A percentile compares a stretch with the other conserved stretches of the same genome.
Conservation (phyloP, 352 stramenopile genomes). For the Phytopythium vexans region DNA sequence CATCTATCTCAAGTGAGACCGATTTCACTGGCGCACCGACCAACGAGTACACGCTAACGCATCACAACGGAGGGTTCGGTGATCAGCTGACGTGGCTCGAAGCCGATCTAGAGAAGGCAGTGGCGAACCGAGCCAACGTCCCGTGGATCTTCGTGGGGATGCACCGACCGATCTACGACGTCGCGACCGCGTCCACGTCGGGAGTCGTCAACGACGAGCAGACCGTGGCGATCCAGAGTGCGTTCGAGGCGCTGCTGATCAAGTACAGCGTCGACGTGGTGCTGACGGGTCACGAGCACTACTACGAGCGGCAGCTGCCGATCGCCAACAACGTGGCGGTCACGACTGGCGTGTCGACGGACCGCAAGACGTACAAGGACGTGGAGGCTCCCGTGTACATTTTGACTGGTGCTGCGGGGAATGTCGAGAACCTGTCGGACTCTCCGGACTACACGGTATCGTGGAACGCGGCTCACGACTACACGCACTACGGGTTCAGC, state of each 20-base stretch:
- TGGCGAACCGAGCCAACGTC: slow-evolving; percentile 37
- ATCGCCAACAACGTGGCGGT: slow-evolving; percentile 43
- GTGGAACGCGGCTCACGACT: slow-evolving; percentile 46
- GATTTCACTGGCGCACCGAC: slow-evolving; percentile 37
- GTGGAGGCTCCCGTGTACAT: slow-evolving; percentile 65
- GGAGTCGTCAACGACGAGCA: slow-evolving; percentile 15
- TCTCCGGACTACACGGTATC: slow-evolving; percentile 12
- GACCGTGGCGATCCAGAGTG: slow-evolving; percentile 33
- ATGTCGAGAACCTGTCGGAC: slow-evolving; percentile 40
- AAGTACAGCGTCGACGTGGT: slow-evolving; percentile 88
- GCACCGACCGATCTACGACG: slow-evolving; percentile 73
- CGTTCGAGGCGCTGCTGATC: slow-evolving; percentile 82
- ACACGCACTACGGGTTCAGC: slow-evolving; percentile 45
- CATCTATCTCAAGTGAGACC: slow-evolving; percentile 79
- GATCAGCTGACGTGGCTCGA: slow-evolving; percentile 50
- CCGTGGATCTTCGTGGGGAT: slow-evolving; percentile 75
- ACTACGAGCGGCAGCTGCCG: slow-evolving; percentile 76
- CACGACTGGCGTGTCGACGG: slow-evolving; percentile 38
- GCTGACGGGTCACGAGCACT: slow-evolving; percentile 81
- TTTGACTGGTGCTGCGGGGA: slow-evolving; percentile 56
- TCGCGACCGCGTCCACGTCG: slow-evolving; percentile 11
- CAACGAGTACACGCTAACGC: slow-evolving; percentile 24
- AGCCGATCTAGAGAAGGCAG: slow-evolving; percentile 51
- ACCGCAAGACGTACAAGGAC: slow-evolving; percentile 55
- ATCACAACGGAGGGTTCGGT: slow-evolving; percentile 42